phyloP scores from a whole-genome alignment of 1,284 basidiomycete species.

The Ganoderma meredithae region DNA sequence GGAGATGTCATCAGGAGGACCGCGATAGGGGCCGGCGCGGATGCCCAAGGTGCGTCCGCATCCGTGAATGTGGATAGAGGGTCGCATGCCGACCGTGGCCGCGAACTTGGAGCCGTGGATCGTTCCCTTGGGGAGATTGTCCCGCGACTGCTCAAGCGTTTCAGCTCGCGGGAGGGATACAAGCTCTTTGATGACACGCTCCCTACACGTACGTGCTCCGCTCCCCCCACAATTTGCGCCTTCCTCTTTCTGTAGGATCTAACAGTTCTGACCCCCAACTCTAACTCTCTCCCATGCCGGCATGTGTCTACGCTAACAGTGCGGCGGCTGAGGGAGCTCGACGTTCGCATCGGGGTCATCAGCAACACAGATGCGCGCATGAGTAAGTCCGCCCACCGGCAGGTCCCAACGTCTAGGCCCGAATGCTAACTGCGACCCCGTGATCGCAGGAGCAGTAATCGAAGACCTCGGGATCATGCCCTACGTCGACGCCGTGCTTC shows the following conservation, averaged over 20 bases:
- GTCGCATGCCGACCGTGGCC: background rate
- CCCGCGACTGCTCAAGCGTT: conserved; percentile 62
- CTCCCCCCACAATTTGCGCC: background rate
- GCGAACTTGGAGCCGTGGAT: conserved; percentile 54
- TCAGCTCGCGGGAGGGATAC: conserved; percentile 77
- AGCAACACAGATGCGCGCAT: conserved; percentile 78
- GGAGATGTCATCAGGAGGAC: conserved; percentile 73
- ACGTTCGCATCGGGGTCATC: conserved; percentile 63
- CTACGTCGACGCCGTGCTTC: conserved; percentile 58
- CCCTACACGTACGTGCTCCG: conserved; percentile 56
- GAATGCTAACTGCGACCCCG: background rate
- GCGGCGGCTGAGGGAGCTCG: conserved; percentile 49
- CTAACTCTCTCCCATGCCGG: conserved; percentile 4
- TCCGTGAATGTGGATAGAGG: background rate
- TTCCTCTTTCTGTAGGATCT: background rate
- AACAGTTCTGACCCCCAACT: background rate
- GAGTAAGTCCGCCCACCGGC: conserved; percentile 50
- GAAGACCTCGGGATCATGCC: conserved; percentile 61
- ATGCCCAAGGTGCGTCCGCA: conserved; percentile 54
- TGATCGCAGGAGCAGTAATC: conserved; percentile 52
- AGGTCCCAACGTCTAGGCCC: background rate
- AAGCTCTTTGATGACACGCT: conserved; percentile 68
- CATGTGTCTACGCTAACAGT: conserved; percentile 46
- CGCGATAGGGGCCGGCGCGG: conserved; percentile 74
- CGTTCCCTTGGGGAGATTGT: conserved; percentile 59